Evolutionary conservation across 805 yeast species (phyloP), one percentile per base, ranked within the genome.

Genomic region (Metschnikowia corniflorae): DNA sequence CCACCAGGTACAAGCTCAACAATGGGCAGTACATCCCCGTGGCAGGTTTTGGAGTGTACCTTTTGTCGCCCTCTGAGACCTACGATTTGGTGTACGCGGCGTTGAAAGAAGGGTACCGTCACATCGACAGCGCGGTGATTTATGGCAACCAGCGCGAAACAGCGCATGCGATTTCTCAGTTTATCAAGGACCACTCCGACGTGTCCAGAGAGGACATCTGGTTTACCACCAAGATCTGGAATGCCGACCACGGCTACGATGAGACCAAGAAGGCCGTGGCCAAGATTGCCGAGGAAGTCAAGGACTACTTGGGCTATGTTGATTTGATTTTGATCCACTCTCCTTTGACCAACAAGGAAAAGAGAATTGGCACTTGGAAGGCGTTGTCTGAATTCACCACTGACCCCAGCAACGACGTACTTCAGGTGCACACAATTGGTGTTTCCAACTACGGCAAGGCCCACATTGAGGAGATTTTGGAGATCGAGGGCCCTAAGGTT

Each of bases 321-420:
- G 73, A 68, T 47, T 56, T 68, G 47, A 40, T 67, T 3, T 58
- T 68, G 42, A 45, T 65, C 24, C 86, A 80, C 51, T 68, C 81
- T 6, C 93, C 93, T 17, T 29, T 35, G 33, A 41, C 64, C 10
- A 33, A 34, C 31, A 59, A 55, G 43, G 60, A 53, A 22, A 47
- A 61, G 49, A 68, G 91, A 53, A 48, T 80, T 29, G 86, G 71
- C 26, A 74, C 88, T 1, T 84, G 80, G 75, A 67, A 62, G 50
- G 89, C 88, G 1, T 70, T 85, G 70, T 88, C 85, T 57, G 91
- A 85, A 46, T 78, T 77, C 16, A 80, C 78, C 15, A 71, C 57
- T 18, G 55, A 59, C 6, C 62, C 65, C 10, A 32, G 44, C 37
- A 83, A 82, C 12, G 75, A 70, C 19, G 63, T 62, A 6, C 82